Base-by-base conservation (phyloP, 1,284 basidiomycete species). In the Marasmius sp. region DNA sequence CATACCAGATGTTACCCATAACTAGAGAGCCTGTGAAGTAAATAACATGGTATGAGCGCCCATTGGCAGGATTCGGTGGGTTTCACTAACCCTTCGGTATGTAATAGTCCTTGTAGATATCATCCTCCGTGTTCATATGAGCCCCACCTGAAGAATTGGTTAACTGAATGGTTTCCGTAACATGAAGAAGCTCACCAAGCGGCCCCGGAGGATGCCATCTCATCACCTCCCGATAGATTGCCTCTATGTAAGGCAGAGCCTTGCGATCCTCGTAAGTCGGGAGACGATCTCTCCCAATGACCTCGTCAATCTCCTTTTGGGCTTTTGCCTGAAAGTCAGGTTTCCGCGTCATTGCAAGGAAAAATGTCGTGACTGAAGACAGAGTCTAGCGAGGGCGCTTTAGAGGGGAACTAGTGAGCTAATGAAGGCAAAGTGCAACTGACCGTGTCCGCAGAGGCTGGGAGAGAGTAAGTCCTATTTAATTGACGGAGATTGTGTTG, bases 211-310 rank as follows among this genome's bases (percentile, higher is more conserved):
- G 66, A 56, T 68, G 66, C 70, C 70, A 74, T 34, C 79, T 70
- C 49, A 79, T 63, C 5, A 75, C 69, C 67, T 85, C 83, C 60
- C 75, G 78, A 34, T 79, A 73, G 10, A 84, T 63, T 5, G 81
- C 80, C 37, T 77, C 70, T 38, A 83, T 63, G 65, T 83, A 85
- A 6, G 81, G 82, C 43, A 84, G 66, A n/a, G 70, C 64, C 7
- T 61, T 47, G 22, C 79, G 75, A 66, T 84, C 82, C 20, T 66
- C 70, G 61, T 81, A 81, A 5, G 73, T 75, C 4, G 83, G 83
- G 12, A 83, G 72, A 22, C 80, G 74, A 38, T 69, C 70, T 16
- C 61, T 62, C 6, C 78, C 77, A 48, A 82, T 60, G 27, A 82
- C 77, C 1, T 64, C 51, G 61, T 83, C 81, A 39, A 85, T 68